phyloP scores from a whole-genome alignment of 1,284 basidiomycete genomes.

The Ganoderma multipileum region DNA sequence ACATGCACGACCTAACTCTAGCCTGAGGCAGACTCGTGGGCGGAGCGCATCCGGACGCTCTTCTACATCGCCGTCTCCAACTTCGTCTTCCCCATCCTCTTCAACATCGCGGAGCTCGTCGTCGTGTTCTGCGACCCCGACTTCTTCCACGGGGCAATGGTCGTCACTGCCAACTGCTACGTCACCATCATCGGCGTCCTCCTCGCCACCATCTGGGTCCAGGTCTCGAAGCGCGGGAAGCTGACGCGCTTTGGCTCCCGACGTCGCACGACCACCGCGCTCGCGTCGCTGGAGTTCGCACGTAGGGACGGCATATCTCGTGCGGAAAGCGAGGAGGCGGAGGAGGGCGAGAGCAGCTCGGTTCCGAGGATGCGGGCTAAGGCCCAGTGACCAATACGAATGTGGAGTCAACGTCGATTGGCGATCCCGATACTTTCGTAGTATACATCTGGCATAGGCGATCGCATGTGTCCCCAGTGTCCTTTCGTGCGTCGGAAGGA shows the following conservation, averaged over 20 bases:
- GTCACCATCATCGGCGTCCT: slow-evolving; percentile 8
- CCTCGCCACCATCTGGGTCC: not conserved
- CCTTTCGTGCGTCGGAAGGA: no score
- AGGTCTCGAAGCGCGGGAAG: not conserved
- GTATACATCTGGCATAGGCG: no score
- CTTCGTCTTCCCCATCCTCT: slow-evolving; percentile 40
- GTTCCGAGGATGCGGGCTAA: no score
- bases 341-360: no score
- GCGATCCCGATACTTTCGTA: no score
- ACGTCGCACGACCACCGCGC: not conserved
- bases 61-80: slow-evolving; percentile 41
- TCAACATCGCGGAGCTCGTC: slow-evolving; percentile 37
- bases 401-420: no score
- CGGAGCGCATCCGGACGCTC: slow-evolving; percentile 24
- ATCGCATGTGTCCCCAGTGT: no score
- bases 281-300: no score
- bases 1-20: not conserved
- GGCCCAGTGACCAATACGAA: no score
- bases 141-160: slow-evolving; percentile 13
- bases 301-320: no score
- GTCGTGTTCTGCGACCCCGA: slow-evolving; percentile 22
- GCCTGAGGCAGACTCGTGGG: slow-evolving; percentile 1
- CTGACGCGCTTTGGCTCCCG: not conserved
- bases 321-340: no score
- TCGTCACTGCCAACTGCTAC: slow-evolving; percentile 6